Conservation (phyloP, 176 grass and related monocot species). For the Zizania latifolia region DNA sequence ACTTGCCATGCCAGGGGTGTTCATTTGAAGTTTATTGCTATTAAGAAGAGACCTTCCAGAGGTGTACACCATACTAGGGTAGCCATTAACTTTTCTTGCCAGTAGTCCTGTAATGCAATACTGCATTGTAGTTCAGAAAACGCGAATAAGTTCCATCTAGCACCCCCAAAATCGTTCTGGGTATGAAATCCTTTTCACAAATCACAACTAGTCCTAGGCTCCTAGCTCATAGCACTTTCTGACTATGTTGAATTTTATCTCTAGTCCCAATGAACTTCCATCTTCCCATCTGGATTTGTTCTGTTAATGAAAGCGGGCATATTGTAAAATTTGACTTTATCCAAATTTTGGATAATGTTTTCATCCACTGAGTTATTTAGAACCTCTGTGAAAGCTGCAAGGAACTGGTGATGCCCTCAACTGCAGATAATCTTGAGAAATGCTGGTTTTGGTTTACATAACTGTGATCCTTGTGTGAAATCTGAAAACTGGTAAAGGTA, state of each 20-base stretch:
- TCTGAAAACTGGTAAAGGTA: not conserved
- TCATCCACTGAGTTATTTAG: not conserved
- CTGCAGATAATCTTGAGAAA: not conserved
- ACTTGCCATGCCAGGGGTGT: not conserved
- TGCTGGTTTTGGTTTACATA: not conserved
- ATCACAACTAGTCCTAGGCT: not conserved
- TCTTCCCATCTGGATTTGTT: not conserved
- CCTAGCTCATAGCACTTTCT: not conserved
- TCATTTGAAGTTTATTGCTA: not conserved
- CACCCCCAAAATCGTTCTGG: not conserved
- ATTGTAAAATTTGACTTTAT: not conserved
- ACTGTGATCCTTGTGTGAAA: not conserved
- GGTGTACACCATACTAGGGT: not conserved
- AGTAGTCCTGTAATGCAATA: not conserved
- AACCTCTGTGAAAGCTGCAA: not conserved
- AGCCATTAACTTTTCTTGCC: not conserved
- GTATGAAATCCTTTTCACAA: not conserved
- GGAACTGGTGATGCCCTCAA: not conserved
- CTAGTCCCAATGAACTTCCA: not conserved
- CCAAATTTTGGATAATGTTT: not conserved
- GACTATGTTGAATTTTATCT: not conserved
- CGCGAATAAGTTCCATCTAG: not conserved
- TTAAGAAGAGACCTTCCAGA: not conserved
- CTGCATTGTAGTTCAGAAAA: not conserved
- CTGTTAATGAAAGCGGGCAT: not conserved